phyloP scores from a whole-genome alignment of 2,329 filamentous ascomycete species.

The Neoascochyta sp. region DNA sequence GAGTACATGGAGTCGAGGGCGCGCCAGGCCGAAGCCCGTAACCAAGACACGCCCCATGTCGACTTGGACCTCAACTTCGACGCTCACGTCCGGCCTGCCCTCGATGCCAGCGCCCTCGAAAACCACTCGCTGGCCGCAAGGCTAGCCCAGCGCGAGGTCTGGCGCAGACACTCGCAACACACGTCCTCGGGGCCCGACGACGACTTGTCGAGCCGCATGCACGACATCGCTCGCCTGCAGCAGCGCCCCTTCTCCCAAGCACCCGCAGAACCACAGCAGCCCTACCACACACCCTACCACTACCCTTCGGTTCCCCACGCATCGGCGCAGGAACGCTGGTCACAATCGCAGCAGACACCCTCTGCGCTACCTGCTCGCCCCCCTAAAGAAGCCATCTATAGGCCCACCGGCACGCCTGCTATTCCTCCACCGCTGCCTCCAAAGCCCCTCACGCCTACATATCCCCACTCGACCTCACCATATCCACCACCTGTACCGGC shows the following conservation, averaged over 20 bases:
- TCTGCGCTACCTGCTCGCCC: conserved; percentile 39
- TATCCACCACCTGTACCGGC: conserved; percentile 30
- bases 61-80: too few relatives aligned
- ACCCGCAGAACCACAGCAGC: too few relatives aligned
- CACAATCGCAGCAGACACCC: conserved; percentile 12
- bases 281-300: conserved; percentile 41
- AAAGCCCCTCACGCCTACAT: conserved; percentile 21
- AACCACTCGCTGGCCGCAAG: conserved; percentile 23
- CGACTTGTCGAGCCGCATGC: conserved; percentile 52
- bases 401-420: conserved; percentile 19
- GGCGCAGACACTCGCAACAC: conserved; percentile 26
- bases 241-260: conserved; percentile 28
- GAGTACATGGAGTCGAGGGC: conserved; percentile 37
- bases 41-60: too few relatives aligned
- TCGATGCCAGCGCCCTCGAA: conserved; percentile 8
- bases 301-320: conserved; percentile 46
- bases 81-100: conserved; percentile 2
- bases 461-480: conserved; percentile 15
- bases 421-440: conserved; percentile 29
- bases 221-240: conserved; percentile 45
- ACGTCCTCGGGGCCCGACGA: conserved; percentile 41
- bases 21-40: conserved; percentile 23
- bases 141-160: conserved; percentile 22
- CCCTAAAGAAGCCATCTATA: conserved; percentile 29
- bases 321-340: conserved; percentile 35